Evolutionary conservation across 1,284 basidiomycete genomes (phyloP), one percentile per base, ranked within the genome.

Genomic region (Leccinum subspadiceum): DNA sequence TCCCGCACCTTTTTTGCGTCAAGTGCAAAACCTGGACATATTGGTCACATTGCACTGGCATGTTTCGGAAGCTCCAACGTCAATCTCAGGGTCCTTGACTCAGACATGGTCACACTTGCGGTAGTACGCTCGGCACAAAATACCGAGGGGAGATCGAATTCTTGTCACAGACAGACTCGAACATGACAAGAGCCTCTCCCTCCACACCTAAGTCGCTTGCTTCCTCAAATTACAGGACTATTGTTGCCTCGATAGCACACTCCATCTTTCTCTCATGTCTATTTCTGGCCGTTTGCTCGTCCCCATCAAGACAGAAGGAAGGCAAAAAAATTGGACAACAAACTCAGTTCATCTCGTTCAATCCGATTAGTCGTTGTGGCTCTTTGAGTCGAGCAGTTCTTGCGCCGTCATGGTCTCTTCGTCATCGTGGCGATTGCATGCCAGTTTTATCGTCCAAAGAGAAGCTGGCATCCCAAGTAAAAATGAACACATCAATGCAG

Each of bases 371-470:
- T 31, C 31, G 22, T 48, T 4, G 8, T 33, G 44, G 50, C 48
- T 13, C 12, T 35, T 31, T 8, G 39, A n/a, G 37, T 39, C 37
- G 29, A 31, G 55, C 61, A 24, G 62, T 63, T 44, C 54, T 68
- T 49, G 59, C 66, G 37, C 66, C 20, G 17, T 69, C n/a, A 57
- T 64, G 70, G 68, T 39, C 54, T 68, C 31, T 62, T 67, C 10
- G 41, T 71, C 20, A 55, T 66, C 48, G 49, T 58, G 39, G 57
- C 52, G n/a, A 62, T 70, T 33, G 17, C 17, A 49, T 64, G 64
- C 44, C 57, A 46, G 24, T 1, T 51, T 39, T 60, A 20, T 57
- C 59, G 17, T n/a, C 39, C 66, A 59, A 41, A 52, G n/a, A 5
- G 64, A 66, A 12, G 9, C 2, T 48, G 35, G 39, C 3, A 26